These are phyloP conservation scores for Carex pumila DNA, from an alignment of 176 grass and related monocot species.

Conservation along the genomic window DNA sequence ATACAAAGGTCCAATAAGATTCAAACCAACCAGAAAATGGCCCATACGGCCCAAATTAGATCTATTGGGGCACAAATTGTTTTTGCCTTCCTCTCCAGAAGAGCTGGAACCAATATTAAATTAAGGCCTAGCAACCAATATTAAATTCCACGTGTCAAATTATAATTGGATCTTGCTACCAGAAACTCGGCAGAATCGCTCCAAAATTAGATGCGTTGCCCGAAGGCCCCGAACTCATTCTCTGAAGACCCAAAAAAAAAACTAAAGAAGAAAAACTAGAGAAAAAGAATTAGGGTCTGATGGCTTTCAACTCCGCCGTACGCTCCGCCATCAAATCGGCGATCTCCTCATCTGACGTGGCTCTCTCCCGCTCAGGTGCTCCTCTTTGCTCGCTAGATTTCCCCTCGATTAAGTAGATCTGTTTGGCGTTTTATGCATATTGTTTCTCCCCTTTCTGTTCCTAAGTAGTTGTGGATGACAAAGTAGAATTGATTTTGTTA, in stretches of 20 bases:
- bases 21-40: background rate
- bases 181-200: background rate
- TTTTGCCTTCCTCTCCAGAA: background rate
- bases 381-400: background rate
- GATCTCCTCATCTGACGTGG: background rate
- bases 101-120: background rate
- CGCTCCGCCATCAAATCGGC: constrained; percentile 12
- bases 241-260: background rate
- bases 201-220: background rate
- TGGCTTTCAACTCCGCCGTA: constrained; percentile 19
- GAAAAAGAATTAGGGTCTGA: background rate
- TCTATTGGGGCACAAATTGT: background rate
- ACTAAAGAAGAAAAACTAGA: background rate
- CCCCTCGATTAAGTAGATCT: background rate
- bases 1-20: background rate
- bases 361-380: constrained; percentile 15
- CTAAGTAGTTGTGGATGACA: background rate
- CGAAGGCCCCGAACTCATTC: background rate
- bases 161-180: background rate
- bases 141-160: background rate
- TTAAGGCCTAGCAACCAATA: background rate
- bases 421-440: background rate
- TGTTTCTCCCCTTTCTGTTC: background rate
- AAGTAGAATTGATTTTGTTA: background rate
- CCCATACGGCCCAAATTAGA: background rate